Evolutionary conservation across 2,329 filamentous ascomycete genomes (phyloP), one percentile per base, ranked within the genome.

Genomic region (Trichoderma gracile): DNA sequence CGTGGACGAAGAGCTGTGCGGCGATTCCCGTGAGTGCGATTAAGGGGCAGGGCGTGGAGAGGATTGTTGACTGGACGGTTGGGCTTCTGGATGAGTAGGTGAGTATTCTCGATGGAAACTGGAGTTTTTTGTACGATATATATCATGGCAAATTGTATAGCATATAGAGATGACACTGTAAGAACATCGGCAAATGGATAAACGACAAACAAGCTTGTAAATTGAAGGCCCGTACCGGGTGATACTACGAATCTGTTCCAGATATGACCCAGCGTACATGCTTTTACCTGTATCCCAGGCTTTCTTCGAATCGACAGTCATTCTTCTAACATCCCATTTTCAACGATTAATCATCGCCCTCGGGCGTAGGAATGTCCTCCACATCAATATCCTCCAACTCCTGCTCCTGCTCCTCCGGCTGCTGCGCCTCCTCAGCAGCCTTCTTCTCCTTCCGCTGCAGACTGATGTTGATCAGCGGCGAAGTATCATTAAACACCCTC

Each of bases 11-110:
- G 77, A 78, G 88, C 80, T 83, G 91, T 38, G 81, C 84, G 23
- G 90, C 86, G 21, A 87, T 98, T 66, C 95, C 95, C 0, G 88
- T 98, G 54, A 96, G 93, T 74, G 95, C 94, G 54, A 96, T 97
- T 67, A 86, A 89, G 65, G 91, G 90, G 5, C 88, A 97, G 74
- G 93, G 94, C 3, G 88, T 96, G 9, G 86, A 92, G 60, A 81
- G 84, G 50, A 87, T 95, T 63, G 84, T 91, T 21, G 86, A 91
- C 70, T 87, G 90, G 80, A 89, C 88, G 2, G 83, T 93, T 56
- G 86, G 86, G 17, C 74, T 94, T 63, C 77, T 94, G 64, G 84
- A 89, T 67, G 81, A 79, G 60, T 77, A 73, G 64, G 33, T 12
- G 33, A 14, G 1, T 38, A 49, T 14, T 9, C 23, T 50, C 17